Evolutionary conservation across 805 yeast genomes (phyloP), one percentile per base, ranked within the genome.

Genomic region (Lipomyces anomalus): DNA sequence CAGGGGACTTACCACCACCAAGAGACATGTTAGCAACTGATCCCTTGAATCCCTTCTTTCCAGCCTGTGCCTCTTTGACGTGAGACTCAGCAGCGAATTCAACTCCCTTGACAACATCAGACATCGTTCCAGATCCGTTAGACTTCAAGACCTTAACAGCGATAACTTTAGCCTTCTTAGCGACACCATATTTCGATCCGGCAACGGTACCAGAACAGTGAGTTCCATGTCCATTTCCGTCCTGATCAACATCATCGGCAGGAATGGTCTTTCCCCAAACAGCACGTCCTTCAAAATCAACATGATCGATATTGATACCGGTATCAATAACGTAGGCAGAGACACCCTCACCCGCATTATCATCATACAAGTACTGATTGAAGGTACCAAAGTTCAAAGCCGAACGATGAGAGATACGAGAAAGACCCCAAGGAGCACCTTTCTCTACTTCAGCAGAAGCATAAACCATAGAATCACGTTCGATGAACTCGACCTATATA

Each of bases 341-440:
- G 47, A 75, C 79, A 56, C 82, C 80, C 52, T 70, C 70, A 46
- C 83, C 83, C 52, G 78, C 85, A 44, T 71, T 76, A 52, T 65
- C 65, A 59, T 78, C 82, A 61, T 73, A 79, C 46, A 76, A 65
- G 67, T 80, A 80, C 67, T 75, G 73, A 66, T 74, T 74, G 67
- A 74, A 76, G 36, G 79, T 69, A 57, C 73, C 73, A 54, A 78
- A 71, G 51, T 77, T 73, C 56, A 80, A 72, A n/a, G 78, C 73
- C 46, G 73, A 70, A 59, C 84, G 77, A 68, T 78, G 82, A 35
- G 83, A 77, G 47, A 80, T 71, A 63, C 86, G 74, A 43, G 86
- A 84, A 55, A 80, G 73, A 57, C 85, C 86, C 86, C 86, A 80
- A 36, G 86, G 84, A 47, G 85, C 82, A 61, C 73, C 76, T 67